These are phyloP conservation scores for Leccinum variicolor DNA, from an alignment of 768 basidiomycete genomes.

Conservation along the genomic window DNA sequence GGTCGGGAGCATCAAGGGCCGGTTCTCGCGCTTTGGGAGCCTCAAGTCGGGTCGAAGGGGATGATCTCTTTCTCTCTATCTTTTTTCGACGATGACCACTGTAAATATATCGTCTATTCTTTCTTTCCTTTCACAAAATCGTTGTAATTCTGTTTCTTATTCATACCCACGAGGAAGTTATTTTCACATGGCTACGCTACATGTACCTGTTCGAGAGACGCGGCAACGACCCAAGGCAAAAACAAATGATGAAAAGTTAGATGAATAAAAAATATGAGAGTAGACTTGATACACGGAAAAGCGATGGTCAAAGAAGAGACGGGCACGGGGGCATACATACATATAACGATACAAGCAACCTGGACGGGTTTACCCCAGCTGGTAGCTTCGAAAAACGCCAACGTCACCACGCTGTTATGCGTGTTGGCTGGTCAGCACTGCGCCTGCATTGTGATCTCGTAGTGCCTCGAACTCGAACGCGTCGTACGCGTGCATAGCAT, in stretches of 20 bases:
- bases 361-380: conserved; percentile 3
- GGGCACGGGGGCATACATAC: not conserved
- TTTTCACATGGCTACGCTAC: conserved; percentile 3
- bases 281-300: not conserved
- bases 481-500: conserved; percentile 24
- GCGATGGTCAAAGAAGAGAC: not conserved
- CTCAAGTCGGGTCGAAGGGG: conserved; percentile 50
- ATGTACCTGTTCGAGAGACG: conserved; percentile 18
- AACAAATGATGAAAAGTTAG: not conserved
- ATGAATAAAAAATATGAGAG: conserved; percentile 18
- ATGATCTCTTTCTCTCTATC: not conserved
- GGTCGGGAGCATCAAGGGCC: conserved; percentile 65
- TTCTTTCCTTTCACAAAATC: conserved; percentile 4
- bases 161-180: conserved; percentile 17
- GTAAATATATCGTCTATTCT: not conserved
- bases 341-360: conserved; percentile 30
- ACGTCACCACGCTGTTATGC: conserved; percentile 9
- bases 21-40: conserved; percentile 76
- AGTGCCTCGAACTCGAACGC: conserved; percentile 33
- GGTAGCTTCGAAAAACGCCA: not conserved
- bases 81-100: not conserved
- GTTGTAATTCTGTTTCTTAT: conserved; percentile 6
- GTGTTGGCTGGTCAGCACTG: conserved; percentile 18
- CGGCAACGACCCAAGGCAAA: not conserved
- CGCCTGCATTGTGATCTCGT: conserved; percentile 24